Evolutionary conservation across 179 eudicot genomes (phyloP).

Genomic region (Heliamphora pulchella): DNA sequence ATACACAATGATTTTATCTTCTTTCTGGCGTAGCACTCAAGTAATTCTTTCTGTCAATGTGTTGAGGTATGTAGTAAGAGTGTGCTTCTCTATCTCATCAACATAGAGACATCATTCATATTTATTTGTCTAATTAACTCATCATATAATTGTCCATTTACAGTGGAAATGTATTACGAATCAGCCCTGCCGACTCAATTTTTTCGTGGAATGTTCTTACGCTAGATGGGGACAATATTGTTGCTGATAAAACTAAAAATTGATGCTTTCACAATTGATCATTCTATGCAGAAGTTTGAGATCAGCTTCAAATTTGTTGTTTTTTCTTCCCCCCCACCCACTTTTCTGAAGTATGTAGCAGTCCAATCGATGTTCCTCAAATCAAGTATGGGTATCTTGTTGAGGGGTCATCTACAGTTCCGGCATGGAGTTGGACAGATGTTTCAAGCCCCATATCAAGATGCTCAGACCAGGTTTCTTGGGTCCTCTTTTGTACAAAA

Average conservation of each 20-base stretch:
- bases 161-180: conserved; percentile 64
- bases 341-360: conserved; percentile 79
- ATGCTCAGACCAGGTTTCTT: conserved; percentile 57
- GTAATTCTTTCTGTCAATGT: conserved; percentile 66
- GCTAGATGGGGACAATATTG: conserved; percentile 69
- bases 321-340: conserved; percentile 14
- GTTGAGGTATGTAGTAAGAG: conserved; percentile 40
- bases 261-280: not conserved
- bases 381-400: conserved; percentile 58
- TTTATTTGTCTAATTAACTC: conserved; percentile 10
- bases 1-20: conserved; percentile 61
- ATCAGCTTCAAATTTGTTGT: not conserved
- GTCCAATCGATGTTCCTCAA: conserved; percentile 63
- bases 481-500: conserved; percentile 1
- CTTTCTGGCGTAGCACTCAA: conserved; percentile 75
- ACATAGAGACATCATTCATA: not conserved
- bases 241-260: conserved; percentile 51
- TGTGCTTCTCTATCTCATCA: conserved; percentile 13
- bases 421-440: conserved; percentile 72
- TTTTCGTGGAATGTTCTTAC: conserved; percentile 76
- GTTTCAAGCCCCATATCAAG: conserved; percentile 56
- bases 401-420: conserved; percentile 36
- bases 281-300: not conserved
- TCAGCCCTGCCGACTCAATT: conserved; percentile 52
- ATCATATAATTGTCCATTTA: conserved; percentile 18